These are phyloP conservation scores for Bertia moriformis DNA, from an alignment of 2,329 filamentous ascomycete species.

Conservation along the genomic window DNA sequence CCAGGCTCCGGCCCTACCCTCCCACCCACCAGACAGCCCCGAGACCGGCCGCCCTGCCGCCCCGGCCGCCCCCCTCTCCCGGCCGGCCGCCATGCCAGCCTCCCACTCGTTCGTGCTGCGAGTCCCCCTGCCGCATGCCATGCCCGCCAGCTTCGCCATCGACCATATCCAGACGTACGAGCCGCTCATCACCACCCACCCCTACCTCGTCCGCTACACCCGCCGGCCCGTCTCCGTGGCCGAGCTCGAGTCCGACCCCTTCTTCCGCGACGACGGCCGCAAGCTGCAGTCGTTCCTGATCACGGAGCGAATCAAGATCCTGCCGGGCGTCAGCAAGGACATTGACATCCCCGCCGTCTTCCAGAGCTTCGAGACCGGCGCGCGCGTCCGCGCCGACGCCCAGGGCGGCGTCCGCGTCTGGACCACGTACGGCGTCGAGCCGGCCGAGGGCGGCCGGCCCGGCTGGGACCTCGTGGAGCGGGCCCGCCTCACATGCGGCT, in stretches of 20 bases:
- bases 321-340: constrained; percentile 23
- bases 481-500: constrained; percentile 15
- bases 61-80: too few species aligned
- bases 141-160: constrained; percentile 21
- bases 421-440: constrained; percentile 16
- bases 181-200: constrained; percentile 25
- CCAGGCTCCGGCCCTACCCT: too few species aligned
- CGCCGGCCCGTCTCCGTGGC: constrained; percentile 15
- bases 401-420: constrained; percentile 26
- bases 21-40: too few species aligned
- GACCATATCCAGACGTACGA: constrained; percentile 21
- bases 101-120: constrained; percentile 19
- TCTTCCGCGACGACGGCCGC: constrained; percentile 19
- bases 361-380: constrained; percentile 22
- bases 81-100: constrained; percentile 2
- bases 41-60: too few species aligned
- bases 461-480: constrained; percentile 19
- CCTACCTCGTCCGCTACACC: constrained; percentile 18
- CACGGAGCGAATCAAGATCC: constrained; percentile 16
- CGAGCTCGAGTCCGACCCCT: constrained; percentile 21
- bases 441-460: not conserved
- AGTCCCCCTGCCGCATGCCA: constrained; percentile 22
- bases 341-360: constrained; percentile 26
- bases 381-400: constrained; percentile 26
- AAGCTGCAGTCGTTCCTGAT: constrained; percentile 14